These are phyloP conservation scores for Isabelozyma rhagii DNA, from an alignment of 805 yeast species.

Conservation along the genomic window DNA sequence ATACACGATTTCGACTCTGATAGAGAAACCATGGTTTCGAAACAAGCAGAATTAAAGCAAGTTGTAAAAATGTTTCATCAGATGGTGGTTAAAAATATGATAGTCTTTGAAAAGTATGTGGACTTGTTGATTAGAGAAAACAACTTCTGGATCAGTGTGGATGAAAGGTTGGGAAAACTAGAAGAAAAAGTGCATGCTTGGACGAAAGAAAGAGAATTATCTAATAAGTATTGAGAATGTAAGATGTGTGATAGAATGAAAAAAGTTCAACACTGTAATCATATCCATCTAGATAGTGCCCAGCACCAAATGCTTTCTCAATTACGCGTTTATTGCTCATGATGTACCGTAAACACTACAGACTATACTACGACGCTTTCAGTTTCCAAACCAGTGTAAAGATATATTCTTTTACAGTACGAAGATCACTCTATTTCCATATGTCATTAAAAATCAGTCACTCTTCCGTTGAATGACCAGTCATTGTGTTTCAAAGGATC, in stretches of 20 bases:
- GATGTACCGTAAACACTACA: too few species aligned
- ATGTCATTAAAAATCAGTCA: constrained; percentile 71
- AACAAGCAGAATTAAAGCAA: constrained; percentile 8
- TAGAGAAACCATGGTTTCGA: constrained; percentile 1
- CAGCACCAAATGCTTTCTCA: too few species aligned
- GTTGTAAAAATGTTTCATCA: constrained; percentile 16
- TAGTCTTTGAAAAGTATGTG: constrained; percentile 25
- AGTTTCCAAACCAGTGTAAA: background rate
- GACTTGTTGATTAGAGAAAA: constrained; percentile 19
- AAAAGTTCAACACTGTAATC: too few species aligned
- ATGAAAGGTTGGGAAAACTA: constrained; percentile 10
- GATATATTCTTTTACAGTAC: too few species aligned
- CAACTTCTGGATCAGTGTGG: constrained; percentile 22
- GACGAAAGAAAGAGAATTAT: background rate
- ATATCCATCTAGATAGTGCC: too few species aligned
- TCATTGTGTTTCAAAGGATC: constrained; percentile 86
- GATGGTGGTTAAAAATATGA: constrained; percentile 24
- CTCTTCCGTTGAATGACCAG: constrained; percentile 94
- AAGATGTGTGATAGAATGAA: background rate
- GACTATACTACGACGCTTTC: background rate
- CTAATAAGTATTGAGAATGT: constrained; percentile 1
- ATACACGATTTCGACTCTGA: constrained; percentile 12
- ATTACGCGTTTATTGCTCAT: too few species aligned
- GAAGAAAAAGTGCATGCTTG: constrained; percentile 4
- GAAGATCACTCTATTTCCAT: too few species aligned